Conservation (phyloP, 441 rosid species). For the Erodium moschatum region DNA sequence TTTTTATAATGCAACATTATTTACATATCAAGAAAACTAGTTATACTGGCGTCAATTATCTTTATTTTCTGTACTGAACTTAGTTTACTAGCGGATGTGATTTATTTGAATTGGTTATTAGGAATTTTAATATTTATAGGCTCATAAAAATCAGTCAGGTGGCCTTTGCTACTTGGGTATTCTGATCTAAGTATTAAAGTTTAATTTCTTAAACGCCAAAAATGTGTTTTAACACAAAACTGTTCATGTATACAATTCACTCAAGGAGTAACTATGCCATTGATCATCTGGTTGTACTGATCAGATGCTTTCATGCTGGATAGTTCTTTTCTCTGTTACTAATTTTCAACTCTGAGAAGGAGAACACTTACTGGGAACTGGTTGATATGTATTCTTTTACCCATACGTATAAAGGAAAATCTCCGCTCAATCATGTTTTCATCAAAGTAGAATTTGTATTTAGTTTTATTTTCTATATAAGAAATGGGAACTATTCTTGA, state of each 20-base stretch:
- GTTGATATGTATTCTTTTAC: background rate
- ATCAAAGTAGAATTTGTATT: too few species aligned
- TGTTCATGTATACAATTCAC: background rate
- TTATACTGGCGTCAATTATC: background rate
- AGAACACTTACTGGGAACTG: background rate
- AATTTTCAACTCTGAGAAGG: conserved; percentile 5
- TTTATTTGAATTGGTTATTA: conserved; percentile 6
- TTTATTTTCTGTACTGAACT: background rate
- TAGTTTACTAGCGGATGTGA: background rate
- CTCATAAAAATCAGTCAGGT: conserved; percentile 4
- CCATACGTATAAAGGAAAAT: background rate
- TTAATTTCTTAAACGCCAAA: conserved; percentile 1
- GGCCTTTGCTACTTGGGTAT: background rate
- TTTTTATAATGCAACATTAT: background rate
- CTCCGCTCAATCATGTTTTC: too few species aligned
- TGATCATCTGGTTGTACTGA: background rate
- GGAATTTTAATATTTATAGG: background rate
- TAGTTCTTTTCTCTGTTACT: background rate
- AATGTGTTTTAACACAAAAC: background rate
- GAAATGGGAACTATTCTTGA: too few species aligned
- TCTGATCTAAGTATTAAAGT: background rate
- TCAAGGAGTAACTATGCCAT: background rate
- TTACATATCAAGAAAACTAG: background rate
- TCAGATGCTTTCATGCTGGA: background rate
- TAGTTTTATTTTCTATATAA: too few species aligned